Conservation (phyloP, 371 early-diverging fungal genomes). For the Syncephalastrum contaminatum region DNA sequence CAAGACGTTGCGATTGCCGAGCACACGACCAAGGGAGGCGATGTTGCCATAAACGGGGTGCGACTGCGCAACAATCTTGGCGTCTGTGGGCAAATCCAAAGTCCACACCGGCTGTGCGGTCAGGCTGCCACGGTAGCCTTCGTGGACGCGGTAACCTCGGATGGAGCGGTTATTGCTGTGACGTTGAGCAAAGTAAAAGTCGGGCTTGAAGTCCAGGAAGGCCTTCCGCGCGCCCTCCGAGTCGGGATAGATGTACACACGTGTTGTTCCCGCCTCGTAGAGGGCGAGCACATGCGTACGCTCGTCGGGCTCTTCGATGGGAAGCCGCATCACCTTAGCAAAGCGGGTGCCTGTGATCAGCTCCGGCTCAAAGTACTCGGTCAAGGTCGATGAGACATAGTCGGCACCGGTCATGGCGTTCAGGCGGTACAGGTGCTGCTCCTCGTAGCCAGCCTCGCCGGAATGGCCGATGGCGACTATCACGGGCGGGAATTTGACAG, state of each 20-base stretch:
- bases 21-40: conserved; percentile 88
- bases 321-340: conserved; percentile 56
- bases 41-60: conserved; percentile 50
- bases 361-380: conserved; percentile 53
- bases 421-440: conserved; percentile 56
- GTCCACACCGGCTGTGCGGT: conserved; percentile 58
- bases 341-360: conserved; percentile 48
- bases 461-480: conserved; percentile 61
- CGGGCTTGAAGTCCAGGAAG: conserved; percentile 44
- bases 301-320: conserved; percentile 70
- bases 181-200: conserved; percentile 59
- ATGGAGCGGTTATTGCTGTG: conserved; percentile 33
- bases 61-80: conserved; percentile 47
- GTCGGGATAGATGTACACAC: conserved; percentile 63
- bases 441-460: conserved; percentile 35
- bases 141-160: conserved; percentile 51
- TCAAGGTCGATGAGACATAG: conserved; percentile 34
- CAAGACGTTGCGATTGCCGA: conserved; percentile 90
- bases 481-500: conserved; percentile 75
- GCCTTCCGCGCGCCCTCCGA: conserved; percentile 47
- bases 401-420: conserved; percentile 76
- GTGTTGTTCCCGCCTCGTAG: conserved; percentile 58
- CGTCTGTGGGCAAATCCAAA: conserved; percentile 58
- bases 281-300: conserved; percentile 61
- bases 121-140: conserved; percentile 54